Conservation (phyloP, 2,329 filamentous ascomycete species). For the Alternaria consortialis region DNA sequence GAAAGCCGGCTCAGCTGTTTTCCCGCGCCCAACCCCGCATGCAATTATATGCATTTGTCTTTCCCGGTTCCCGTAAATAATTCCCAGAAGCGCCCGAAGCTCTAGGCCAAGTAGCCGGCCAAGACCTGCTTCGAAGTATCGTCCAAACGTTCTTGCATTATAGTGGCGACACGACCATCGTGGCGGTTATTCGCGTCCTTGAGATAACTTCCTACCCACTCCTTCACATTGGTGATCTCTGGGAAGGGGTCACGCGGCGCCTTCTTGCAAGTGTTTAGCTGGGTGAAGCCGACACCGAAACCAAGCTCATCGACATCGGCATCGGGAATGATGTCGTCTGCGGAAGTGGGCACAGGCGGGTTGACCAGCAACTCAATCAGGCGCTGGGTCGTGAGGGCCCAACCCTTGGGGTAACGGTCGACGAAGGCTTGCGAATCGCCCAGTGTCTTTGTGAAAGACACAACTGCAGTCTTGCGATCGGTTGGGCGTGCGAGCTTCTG, state of each 20-base stretch:
- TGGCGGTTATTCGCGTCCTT: slow-evolving; percentile 79
- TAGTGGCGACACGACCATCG: slow-evolving; percentile 73
- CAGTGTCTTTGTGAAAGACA: slow-evolving; percentile 92
- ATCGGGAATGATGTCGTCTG: slow-evolving; percentile 80
- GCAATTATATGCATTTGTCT: not conserved
- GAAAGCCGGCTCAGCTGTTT: not conserved
- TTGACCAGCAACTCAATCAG: slow-evolving; percentile 89
- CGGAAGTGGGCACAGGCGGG: slow-evolving; percentile 74
- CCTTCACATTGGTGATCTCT: slow-evolving; percentile 79
- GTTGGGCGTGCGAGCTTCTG: slow-evolving; percentile 86
- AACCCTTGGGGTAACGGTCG: slow-evolving; percentile 74
- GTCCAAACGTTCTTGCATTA: slow-evolving; percentile 74
- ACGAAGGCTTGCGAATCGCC: slow-evolving; percentile 87
- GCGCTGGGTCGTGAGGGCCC: slow-evolving; percentile 89
- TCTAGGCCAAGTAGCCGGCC: slow-evolving; percentile 38
- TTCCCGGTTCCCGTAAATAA: not conserved
- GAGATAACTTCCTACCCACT: slow-evolving; percentile 84
- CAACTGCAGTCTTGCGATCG: slow-evolving; percentile 91
- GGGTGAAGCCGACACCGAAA: slow-evolving; percentile 94
- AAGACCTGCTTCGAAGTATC: slow-evolving; percentile 53
- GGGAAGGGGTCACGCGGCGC: slow-evolving; percentile 81
- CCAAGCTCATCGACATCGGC: slow-evolving; percentile 93
- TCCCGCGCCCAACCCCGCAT: not conserved
- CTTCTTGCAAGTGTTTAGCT: slow-evolving; percentile 87
- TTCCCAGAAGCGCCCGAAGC: not conserved